Percentiles rank a stretch among this genome's conserved stretches.
These are phyloP conservation scores for Cryphonectria parasitica DNA, from an alignment of 2,329 filamentous ascomycete genomes.

Conservation along the genomic window DNA sequence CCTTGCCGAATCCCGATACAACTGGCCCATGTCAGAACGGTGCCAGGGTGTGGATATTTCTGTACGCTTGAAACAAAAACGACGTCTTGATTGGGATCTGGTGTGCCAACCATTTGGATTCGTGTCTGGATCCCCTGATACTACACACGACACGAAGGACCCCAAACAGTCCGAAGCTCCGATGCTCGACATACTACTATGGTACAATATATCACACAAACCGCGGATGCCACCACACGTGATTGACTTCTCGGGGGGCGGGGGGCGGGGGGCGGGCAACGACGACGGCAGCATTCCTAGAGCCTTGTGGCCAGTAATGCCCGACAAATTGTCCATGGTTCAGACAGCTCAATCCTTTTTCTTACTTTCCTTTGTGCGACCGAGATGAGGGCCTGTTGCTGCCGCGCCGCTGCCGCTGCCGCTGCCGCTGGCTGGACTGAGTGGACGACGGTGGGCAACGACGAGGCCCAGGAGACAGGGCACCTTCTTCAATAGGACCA, in stretches of 20 bases:
- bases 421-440: background rate
- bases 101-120: background rate
- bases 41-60: slow-evolving; percentile 5
- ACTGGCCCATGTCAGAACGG: background rate
- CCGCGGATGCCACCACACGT: background rate
- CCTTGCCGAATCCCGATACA: background rate
- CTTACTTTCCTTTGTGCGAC: background rate
- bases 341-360: background rate
- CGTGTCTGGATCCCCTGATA: background rate
- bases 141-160: background rate
- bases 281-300: background rate
- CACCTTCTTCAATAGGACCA: background rate
- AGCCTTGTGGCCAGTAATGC: background rate
- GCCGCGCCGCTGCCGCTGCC: no score
- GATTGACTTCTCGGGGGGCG: background rate
- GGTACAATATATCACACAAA: background rate
- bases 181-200: background rate
- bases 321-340: background rate
- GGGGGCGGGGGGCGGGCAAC: background rate
- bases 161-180: background rate
- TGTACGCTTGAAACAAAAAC: background rate
- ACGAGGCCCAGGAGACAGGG: background rate
- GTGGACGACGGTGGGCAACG: background rate
- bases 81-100: background rate
- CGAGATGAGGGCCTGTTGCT: background rate